Percentiles rank a stretch among this genome's conserved stretches.
Evolutionary conservation across 352 stramenopile species (phyloP).

Genomic region (Pythium guiyangense): DNA sequence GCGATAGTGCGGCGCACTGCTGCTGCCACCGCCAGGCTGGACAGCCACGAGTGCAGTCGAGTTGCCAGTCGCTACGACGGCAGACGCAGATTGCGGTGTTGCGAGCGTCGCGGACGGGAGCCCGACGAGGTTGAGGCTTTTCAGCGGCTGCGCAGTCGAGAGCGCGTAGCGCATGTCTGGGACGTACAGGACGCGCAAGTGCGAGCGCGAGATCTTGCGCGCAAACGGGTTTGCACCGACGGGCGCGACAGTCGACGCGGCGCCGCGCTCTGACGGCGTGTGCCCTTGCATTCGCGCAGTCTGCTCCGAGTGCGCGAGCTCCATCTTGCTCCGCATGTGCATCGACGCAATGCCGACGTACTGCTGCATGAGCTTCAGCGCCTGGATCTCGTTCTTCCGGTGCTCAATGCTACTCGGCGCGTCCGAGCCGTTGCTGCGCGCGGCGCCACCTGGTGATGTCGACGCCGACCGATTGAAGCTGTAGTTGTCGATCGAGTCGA

Average conservation of each 20-base stretch:
- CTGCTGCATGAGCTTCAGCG: slow-evolving; percentile 82
- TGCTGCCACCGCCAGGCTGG: slow-evolving; percentile 3
- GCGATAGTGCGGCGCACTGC: slow-evolving; percentile 17
- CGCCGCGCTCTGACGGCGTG: slow-evolving; percentile 27
- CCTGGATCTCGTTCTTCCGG: slow-evolving; percentile 73
- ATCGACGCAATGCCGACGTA: slow-evolving; percentile 86
- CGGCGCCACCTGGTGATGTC: slow-evolving; percentile 3
- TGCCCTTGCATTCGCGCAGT: slow-evolving; percentile 56
- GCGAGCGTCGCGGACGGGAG: slow-evolving; percentile 22
- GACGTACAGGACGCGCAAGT: slow-evolving; percentile 54
- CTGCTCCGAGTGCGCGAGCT: slow-evolving; percentile 81
- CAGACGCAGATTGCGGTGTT: slow-evolving; percentile 10
- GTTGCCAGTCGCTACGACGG: slow-evolving; percentile 5
- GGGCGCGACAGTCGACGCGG: slow-evolving; percentile 17
- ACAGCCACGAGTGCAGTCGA: slow-evolving; percentile 41
- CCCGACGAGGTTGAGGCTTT: slow-evolving; percentile 31
- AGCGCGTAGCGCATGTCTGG: slow-evolving; percentile 63
- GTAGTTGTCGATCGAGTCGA: slow-evolving; percentile 67
- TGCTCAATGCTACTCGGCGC: slow-evolving; percentile 46
- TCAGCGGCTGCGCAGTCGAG: slow-evolving; percentile 45
- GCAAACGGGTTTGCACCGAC: slow-evolving; percentile 40
- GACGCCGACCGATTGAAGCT: slow-evolving; percentile 16
- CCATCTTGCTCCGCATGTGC: slow-evolving; percentile 87
- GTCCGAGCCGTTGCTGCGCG: not conserved
- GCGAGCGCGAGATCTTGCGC: slow-evolving; percentile 52